These are phyloP conservation scores for Penicillium mononematosum DNA, from an alignment of 495 filamentous ascomycete genomes.

Conservation along the genomic window DNA sequence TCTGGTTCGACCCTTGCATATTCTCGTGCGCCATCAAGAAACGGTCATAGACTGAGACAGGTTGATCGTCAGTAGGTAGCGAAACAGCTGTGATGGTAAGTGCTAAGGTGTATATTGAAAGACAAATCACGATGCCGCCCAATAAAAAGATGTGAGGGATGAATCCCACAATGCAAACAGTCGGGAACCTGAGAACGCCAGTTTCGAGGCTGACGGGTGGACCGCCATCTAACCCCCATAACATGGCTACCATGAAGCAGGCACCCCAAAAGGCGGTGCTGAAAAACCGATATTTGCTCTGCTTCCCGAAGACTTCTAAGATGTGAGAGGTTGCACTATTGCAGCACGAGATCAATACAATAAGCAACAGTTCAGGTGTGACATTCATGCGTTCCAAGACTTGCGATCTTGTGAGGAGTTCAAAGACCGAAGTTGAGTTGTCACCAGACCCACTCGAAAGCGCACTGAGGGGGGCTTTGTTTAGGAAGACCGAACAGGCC, in stretches of 20 bases:
- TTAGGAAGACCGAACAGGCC: conserved; percentile 58
- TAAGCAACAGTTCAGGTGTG: conserved; percentile 82
- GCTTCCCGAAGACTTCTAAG: conserved; percentile 74
- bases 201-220: conserved; percentile 44
- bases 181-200: conserved; percentile 75
- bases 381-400: conserved; percentile 68
- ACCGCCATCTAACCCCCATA: conserved; percentile 65
- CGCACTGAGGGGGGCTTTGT: conserved; percentile 30
- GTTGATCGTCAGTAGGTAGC: conserved; percentile 46
- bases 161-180: conserved; percentile 91
- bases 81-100: conserved; percentile 73
- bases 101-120: conserved; percentile 71
- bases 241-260: conserved; percentile 79
- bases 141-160: conserved; percentile 88
- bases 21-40: conserved; percentile 72
- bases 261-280: conserved; percentile 88
- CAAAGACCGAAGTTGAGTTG: conserved; percentile 30
- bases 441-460: conserved; percentile 19
- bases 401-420: conserved; percentile 42
- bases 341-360: conserved; percentile 82
- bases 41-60: conserved; percentile 51
- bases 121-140: conserved; percentile 71
- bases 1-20: conserved; percentile 85
- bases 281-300: conserved; percentile 72
- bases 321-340: conserved; percentile 84